phyloP scores from a whole-genome alignment of 164 flowering plant genomes.

The Dillenia turbinata region DNA sequence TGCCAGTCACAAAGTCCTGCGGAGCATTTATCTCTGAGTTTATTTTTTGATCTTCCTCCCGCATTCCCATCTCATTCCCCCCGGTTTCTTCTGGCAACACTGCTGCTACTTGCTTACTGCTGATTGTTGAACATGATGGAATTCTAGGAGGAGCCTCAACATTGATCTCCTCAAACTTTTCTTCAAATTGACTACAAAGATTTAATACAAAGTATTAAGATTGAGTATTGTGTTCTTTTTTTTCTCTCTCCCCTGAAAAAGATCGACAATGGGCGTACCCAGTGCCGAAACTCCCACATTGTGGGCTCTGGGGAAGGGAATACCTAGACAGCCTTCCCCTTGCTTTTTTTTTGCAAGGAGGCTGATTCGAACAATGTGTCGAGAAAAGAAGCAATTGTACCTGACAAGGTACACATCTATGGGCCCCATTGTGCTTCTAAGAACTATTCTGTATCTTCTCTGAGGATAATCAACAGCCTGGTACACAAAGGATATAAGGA shows the following conservation, averaged over 20 bases:
- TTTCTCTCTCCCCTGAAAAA: background rate
- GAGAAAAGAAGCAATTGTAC: conserved; percentile 25
- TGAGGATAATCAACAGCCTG: conserved; percentile 93
- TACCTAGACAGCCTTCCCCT: too few species aligned
- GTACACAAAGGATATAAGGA: conserved; percentile 2
- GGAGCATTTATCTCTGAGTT: conserved; percentile 50
- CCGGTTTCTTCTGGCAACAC: conserved; percentile 27
- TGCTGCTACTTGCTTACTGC: conserved; percentile 25
- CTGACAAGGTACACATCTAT: conserved; percentile 96
- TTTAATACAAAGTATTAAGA: conserved; percentile 3
- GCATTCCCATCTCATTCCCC: conserved; percentile 37
- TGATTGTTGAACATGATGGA: conserved; percentile 39
- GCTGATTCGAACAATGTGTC: background rate
- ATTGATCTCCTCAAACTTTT: conserved; percentile 75
- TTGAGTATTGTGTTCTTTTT: background rate
- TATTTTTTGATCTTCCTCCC: conserved; percentile 35
- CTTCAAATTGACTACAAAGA: conserved; percentile 75
- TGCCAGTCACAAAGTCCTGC: conserved; percentile 77
- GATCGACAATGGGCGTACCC: background rate
- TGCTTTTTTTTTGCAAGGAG: background rate
- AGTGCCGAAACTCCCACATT: too few species aligned
- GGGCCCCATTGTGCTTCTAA: conserved; percentile 97
- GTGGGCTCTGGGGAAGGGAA: too few species aligned
- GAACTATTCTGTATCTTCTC: conserved; percentile 87
- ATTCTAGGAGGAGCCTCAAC: conserved; percentile 39